A percentile compares a stretch with the other conserved stretches of the same genome.
Evolutionary conservation across 2,329 filamentous ascomycete species (phyloP).

Genomic region (Calcarisporium arbuscula): DNA sequence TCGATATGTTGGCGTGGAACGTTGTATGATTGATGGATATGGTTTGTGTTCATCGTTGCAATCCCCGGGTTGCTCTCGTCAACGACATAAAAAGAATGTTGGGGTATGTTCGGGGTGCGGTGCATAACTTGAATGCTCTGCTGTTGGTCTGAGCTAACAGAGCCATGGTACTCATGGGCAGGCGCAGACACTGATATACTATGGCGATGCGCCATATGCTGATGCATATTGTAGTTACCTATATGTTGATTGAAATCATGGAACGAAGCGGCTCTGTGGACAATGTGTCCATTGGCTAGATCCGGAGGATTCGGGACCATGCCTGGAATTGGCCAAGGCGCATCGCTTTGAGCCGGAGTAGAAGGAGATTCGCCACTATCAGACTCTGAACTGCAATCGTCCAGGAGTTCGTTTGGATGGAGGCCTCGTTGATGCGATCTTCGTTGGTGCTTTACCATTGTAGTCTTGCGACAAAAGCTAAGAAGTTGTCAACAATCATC

Average conservation of each 20-base stretch:
- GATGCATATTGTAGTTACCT: constrained; percentile 34
- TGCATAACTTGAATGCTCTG: constrained; percentile 40
- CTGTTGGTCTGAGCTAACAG: constrained; percentile 30
- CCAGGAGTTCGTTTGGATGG: constrained; percentile 46
- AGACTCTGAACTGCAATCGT: constrained; percentile 51
- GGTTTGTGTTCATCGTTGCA: constrained; percentile 52
- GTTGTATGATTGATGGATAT: constrained; percentile 44
- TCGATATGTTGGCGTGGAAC: constrained; percentile 44
- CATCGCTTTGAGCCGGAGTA: constrained; percentile 47
- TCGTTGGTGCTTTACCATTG: constrained; percentile 62
- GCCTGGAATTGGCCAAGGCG: constrained; percentile 44
- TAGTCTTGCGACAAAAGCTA: constrained; percentile 67
- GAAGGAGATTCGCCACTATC: constrained; percentile 52
- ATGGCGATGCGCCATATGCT: constrained; percentile 39
- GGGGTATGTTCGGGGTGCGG: constrained; percentile 40
- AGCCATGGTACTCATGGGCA: constrained; percentile 37
- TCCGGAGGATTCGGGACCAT: constrained; percentile 32
- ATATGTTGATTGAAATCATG: constrained; percentile 48
- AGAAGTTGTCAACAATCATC: constrained; percentile 14
- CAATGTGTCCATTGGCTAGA: constrained; percentile 28
- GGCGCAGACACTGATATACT: constrained; percentile 38
- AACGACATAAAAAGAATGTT: constrained; percentile 49
- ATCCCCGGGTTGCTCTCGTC: constrained; percentile 57
- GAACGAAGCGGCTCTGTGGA: constrained; percentile 50
- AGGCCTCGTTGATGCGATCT: constrained; percentile 54